Conservation (phyloP, 1,139 yeast genomes). For the Arxiozyma slooffiae region DNA sequence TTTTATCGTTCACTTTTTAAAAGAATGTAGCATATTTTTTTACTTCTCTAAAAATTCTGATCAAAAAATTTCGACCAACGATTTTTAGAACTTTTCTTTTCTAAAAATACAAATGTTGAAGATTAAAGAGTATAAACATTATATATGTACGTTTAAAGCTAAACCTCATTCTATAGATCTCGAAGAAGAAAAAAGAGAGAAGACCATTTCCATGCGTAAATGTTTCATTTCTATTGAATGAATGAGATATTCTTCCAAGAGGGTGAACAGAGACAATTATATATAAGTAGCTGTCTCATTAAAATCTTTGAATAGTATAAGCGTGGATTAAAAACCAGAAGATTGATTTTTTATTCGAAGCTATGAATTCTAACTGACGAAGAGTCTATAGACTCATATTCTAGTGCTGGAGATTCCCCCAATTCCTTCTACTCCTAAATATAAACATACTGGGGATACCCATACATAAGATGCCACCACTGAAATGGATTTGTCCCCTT, state of each 20-base stretch:
- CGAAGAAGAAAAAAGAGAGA: not conserved
- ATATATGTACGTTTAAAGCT: too few species aligned
- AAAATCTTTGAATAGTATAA: not conserved
- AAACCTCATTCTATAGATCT: not conserved
- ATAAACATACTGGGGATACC: constrained; percentile 11
- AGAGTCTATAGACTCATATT: too few species aligned
- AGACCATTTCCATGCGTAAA: not conserved
- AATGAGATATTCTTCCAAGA: not conserved
- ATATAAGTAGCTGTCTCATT: too few species aligned
- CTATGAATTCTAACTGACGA: not conserved
- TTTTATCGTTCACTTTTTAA: too few species aligned
- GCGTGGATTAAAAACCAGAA: not conserved
- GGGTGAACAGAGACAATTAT: not conserved
- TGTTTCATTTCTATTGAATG: not conserved
- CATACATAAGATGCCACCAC: constrained; percentile 2
- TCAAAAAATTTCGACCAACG: too few species aligned
- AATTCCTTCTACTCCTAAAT: constrained; percentile 12
- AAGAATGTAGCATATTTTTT: too few species aligned
- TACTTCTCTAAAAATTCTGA: too few species aligned
- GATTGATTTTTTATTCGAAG: not conserved
- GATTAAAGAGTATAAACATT: not conserved
- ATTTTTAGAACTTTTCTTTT: too few species aligned
- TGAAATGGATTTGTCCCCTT: not conserved
- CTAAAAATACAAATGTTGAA: too few species aligned
- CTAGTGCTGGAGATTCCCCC: not conserved